Evolutionary conservation across 2,329 filamentous ascomycete species (phyloP), one percentile per base, ranked within the genome.

Genomic region (Dactylella cylindrospora): DNA sequence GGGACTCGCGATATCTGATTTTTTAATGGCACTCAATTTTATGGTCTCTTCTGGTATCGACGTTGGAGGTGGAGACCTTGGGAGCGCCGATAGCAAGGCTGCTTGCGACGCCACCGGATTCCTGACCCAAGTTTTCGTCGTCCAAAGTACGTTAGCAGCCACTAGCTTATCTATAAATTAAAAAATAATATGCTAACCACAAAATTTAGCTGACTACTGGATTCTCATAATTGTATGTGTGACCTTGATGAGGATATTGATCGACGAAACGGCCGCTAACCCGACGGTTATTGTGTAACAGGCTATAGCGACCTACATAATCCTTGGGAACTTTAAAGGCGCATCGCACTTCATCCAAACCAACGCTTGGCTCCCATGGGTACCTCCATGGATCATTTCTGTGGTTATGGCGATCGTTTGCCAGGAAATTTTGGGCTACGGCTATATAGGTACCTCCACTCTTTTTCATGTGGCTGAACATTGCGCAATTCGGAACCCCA

Each of bases 101-200:
- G 74, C 74, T 55, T 76, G 74, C 64, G 71, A 65, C 51, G 73
- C 73, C 52, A 75, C 76, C 65, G 74, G 74, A 4, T 76, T 74
- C 66, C 70, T 74, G 68, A 73, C 73, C 1, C 73, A 76, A 52
- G 65, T 74, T 1, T 76, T 76, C 46, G 74, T 76, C 22, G 70
- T 75, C 0, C 74, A 76, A 61, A 76, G 71, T 73, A 67, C 25
- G 67, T 65, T 36, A 17, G 9, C 15, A 1, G n/a, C 35, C 49
- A 35, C 40, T 20, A 2, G n/a, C 3, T 25, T 28, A 38, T 15
- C 5, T 6, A 38, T 38, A 19, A 9, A 4, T 19, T 12, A 19
- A 9, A 38, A 8, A 19, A 19, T 6, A 35, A 12, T 26, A 3
- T 2, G 32, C 8, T 38, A 50, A 38, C 25, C 20, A n/a, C 35